Percentiles rank a stretch among this genome's conserved stretches.
Evolutionary conservation across 805 yeast genomes (phyloP).

Genomic region (Wickerhamiella bombiphila): DNA sequence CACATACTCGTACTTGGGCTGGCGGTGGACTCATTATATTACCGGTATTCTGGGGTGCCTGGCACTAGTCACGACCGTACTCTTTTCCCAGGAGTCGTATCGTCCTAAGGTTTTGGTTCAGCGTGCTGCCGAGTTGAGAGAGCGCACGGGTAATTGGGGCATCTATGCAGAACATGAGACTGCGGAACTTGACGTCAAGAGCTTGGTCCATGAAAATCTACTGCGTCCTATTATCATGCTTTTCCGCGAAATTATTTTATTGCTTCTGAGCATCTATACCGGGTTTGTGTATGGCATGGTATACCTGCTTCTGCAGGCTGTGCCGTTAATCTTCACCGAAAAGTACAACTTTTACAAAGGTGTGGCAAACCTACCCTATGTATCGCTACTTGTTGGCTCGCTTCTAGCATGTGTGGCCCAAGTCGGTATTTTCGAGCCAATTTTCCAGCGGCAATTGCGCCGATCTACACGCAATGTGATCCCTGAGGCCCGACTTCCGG

Average conservation of each 20-base stretch:
- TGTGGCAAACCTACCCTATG: slow-evolving; percentile 48
- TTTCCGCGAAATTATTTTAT: slow-evolving; percentile 25
- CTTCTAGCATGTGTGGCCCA: slow-evolving; percentile 39
- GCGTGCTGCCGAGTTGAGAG: slow-evolving; percentile 50
- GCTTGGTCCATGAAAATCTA: slow-evolving; percentile 26
- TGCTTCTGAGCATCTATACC: slow-evolving; percentile 25
- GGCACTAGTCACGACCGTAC: slow-evolving; percentile 26
- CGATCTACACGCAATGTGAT: slow-evolving; percentile 39
- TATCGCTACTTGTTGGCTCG: slow-evolving; percentile 63
- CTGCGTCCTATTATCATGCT: slow-evolving; percentile 24
- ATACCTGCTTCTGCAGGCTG: slow-evolving; percentile 27
- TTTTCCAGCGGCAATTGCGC: slow-evolving; percentile 33
- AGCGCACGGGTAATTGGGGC: slow-evolving; percentile 68
- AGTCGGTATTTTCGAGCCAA: slow-evolving; percentile 38
- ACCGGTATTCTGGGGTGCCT: slow-evolving; percentile 46
- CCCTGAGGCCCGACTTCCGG: slow-evolving; percentile 69
- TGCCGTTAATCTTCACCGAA: slow-evolving; percentile 26
- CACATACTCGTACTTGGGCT: slow-evolving; percentile 44
- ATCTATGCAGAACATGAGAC: slow-evolving; percentile 51
- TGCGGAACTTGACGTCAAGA: slow-evolving; percentile 24
- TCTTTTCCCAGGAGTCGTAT: slow-evolving; percentile 55
- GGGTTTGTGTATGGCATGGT: slow-evolving; percentile 30
- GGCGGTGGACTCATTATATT: slow-evolving; percentile 74
- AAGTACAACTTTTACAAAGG: slow-evolving; percentile 52
- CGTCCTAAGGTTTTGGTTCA: slow-evolving; percentile 48